Base-by-base conservation (phyloP, 2,329 filamentous ascomycete species). In the Fusarium penzigii region DNA sequence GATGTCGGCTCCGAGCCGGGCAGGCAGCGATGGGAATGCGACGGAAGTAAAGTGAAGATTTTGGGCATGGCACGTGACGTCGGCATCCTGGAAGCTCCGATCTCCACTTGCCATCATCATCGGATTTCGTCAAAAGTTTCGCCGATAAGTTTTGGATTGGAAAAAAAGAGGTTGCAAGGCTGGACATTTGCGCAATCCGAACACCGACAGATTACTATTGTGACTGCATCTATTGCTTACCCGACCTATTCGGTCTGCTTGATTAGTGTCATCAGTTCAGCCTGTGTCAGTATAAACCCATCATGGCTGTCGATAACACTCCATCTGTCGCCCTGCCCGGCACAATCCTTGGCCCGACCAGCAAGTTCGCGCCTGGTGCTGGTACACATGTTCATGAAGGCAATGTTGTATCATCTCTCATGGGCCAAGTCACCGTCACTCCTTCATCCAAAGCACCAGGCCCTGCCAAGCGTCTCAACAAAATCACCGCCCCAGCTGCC, bases 351-450 rank as follows among this genome's bases (percentile, higher is more conserved):
- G 92, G 89, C 29, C 75, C 87, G 16, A 73, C 79, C 16, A 77
- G 81, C 49, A 82, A 84, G 60, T 92, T 88, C 72, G 74, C 80
- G 39, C 82, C 91, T 29, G 93, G 93, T 13, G 78, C 89, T 11
- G 94, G 93, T 59, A 96, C 92, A 0, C 91, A 97, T 71, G 79
- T 96, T 59, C 82, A 90, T 73, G 79, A 88, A 58, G 79, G 84
- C 57, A 82, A 86, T 52, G 83, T 97, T 62, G 88, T 88, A 70
- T 87, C 92, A 53, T 96, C 92, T 17, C 85, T 97, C 56, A 82
- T 92, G 45, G 93, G 92, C 44, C 81, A 82, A 39, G 83, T 93
- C 57, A 72, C 78, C 52, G 73, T 87, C 53, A 74, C 76, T 29
- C 73, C 78, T 46, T 73, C 78, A 3, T 72, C 70, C 61, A 78